A percentile compares a stretch with the other conserved stretches of the same genome.
These are phyloP conservation scores for Zygotorulaspora sp. DNA, from an alignment of 805 yeast genomes.

Conservation along the genomic window DNA sequence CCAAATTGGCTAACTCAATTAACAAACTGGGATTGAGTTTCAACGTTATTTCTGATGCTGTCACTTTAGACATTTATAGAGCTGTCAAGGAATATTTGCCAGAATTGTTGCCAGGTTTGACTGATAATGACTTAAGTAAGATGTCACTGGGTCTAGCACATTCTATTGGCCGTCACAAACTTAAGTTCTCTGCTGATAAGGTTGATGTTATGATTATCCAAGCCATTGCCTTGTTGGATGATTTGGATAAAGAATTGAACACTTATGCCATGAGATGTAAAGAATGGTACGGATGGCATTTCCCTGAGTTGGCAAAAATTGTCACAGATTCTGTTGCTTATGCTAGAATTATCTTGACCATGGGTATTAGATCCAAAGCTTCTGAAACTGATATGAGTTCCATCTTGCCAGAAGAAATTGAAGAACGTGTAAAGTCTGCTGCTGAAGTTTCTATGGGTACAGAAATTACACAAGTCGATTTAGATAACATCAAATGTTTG, in stretches of 20 bases:
- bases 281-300: constrained; percentile 99
- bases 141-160: constrained; percentile 99
- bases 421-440: constrained; percentile 87
- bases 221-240: constrained; percentile 95
- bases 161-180: constrained; percentile 96
- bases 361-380: constrained; percentile 94
- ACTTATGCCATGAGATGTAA: constrained; percentile 98
- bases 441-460: constrained; percentile 99
- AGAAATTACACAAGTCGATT: constrained; percentile 88
- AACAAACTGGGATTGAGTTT: constrained; percentile 88
- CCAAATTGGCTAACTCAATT: constrained; percentile 93
- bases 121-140: constrained; percentile 76
- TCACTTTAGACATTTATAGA: constrained; percentile 89
- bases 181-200: constrained; percentile 95
- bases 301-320: constrained; percentile 98
- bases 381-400: constrained; percentile 84
- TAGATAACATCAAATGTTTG: constrained; percentile 79
- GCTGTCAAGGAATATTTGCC: constrained; percentile 93
- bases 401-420: constrained; percentile 88
- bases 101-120: constrained; percentile 87
- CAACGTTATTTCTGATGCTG: constrained; percentile 90
- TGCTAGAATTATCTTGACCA: constrained; percentile 86
- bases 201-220: constrained; percentile 99
- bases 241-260: constrained; percentile 94
- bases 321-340: constrained; percentile 93